A percentile compares a stretch with the other conserved stretches of the same genome.
Conservation (phyloP, 768 basidiomycete genomes). For the Podaxis mareebaensis region DNA sequence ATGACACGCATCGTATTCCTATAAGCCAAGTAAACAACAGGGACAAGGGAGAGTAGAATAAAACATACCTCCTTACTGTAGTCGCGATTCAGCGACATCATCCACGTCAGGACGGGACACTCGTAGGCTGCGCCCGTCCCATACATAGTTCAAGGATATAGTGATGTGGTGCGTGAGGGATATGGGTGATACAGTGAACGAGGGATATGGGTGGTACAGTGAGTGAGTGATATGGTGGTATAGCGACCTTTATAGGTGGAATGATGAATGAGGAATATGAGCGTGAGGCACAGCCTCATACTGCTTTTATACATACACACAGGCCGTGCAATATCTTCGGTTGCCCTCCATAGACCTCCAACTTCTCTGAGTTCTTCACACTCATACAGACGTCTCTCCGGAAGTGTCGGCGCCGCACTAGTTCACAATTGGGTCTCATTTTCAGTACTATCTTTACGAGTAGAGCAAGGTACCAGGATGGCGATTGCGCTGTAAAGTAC, state of each 20-base stretch:
- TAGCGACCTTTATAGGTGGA: too few species aligned
- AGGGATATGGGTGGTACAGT: too few species aligned
- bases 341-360: slow-evolving; percentile 76
- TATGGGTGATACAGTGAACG: too few species aligned
- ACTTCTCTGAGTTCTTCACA: slow-evolving; percentile 77
- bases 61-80: slow-evolving; percentile 57
- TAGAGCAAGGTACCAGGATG: slow-evolving; percentile 85
- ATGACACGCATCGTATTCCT: slow-evolving; percentile 78
- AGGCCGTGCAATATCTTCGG: too few species aligned
- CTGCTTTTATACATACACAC: too few species aligned
- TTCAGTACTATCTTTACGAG: slow-evolving; percentile 89
- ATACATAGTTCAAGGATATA: background rate
- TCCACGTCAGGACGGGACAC: slow-evolving; percentile 77
- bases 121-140: slow-evolving; percentile 27
- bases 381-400: slow-evolving; percentile 87
- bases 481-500: slow-evolving; percentile 58
- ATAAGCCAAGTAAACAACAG: slow-evolving; percentile 15
- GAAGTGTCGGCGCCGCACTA: slow-evolving; percentile 78
- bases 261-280: too few species aligned
- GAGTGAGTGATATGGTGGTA: too few species aligned
- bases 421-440: slow-evolving; percentile 93
- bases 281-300: too few species aligned
- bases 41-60: slow-evolving; percentile 21
- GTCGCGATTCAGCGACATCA: slow-evolving; percentile 76
- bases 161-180: too few species aligned